Evolutionary conservation across 176 grass and related monocot genomes (phyloP).

Genomic region (Cenchrus fungigraminus): DNA sequence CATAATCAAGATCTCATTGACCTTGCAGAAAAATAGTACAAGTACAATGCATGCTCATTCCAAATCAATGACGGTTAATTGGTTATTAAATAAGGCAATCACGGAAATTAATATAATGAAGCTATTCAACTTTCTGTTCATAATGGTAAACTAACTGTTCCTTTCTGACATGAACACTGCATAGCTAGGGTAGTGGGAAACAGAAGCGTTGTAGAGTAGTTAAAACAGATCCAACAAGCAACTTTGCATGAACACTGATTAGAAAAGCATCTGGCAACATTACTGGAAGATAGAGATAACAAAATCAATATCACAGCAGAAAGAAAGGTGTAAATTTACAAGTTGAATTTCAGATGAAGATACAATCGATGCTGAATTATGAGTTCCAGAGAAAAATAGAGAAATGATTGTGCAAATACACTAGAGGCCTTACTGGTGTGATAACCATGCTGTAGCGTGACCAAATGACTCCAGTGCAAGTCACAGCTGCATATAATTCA

Average conservation of each 20-base stretch:
- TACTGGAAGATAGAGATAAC: slow-evolving; percentile 2
- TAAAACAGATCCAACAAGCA: neutral
- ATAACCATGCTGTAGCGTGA: slow-evolving; percentile 73
- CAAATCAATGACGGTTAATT: slow-evolving; percentile 12
- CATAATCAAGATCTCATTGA: neutral
- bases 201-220: neutral
- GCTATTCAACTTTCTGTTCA: slow-evolving; percentile 10
- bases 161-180: neutral
- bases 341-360: neutral
- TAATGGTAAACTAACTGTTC: neutral
- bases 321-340: neutral
- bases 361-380: neutral
- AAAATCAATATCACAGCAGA: slow-evolving; percentile 8
- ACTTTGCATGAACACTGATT: neutral
- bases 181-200: neutral
- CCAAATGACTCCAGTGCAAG: slow-evolving; percentile 71
- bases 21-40: neutral
- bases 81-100: neutral
- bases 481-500: slow-evolving; percentile 60
- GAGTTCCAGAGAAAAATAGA: neutral
- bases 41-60: neutral
- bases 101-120: neutral
- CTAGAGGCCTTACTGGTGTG: slow-evolving; percentile 58
- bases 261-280: neutral
- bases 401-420: neutral